Base-by-base conservation (phyloP, 1,284 basidiomycete species). In the Tylopilus sp. region DNA sequence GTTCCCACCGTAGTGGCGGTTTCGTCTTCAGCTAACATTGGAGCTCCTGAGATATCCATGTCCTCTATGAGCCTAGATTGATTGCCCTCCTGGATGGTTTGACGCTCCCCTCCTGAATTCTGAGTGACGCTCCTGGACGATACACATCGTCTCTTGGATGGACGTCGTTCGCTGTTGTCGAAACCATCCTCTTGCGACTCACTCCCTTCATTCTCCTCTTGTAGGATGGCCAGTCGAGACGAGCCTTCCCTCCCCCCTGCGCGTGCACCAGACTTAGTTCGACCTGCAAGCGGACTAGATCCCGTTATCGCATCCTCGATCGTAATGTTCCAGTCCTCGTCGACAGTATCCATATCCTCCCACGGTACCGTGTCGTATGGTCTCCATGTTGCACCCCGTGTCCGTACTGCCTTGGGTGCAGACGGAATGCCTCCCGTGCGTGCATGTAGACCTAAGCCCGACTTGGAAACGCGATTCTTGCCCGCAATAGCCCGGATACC, bases 401-500 rank as follows among this genome's bases (percentile, higher is more conserved):
- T 76, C 19, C 75, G 72, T 38, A 69, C 57, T 0, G 74, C 68
- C 62, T 74, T 77, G 44, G 75, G 77, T 24, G 74, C 73, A 36
- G 74, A 67, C 3, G 76, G 76, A 18, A 70, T 71, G 8, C 44
- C 22, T 5, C 61, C 51, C 6, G 4, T 15, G 24, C 68, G 63
- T 3, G 61, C 6, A 32, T 41, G 29, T 47, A 73, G 53, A n/a
- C 70, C 72, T 56, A 77, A 57, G 3, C 65, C 66, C 5, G 33
- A 57, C 36, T 53, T 66, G 3, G 72, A 59, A 26, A 67, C 62
- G n/a, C 69, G 74, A 54, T 68, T 74, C 65, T 72, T 78, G 53
- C 75, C 72, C 52, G 66, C 67, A 22, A 72, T 58, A 6, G 68
- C 61, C 6, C 82, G 78, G n/a, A 89, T 79, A 1, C 88, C 87